Percentiles rank a stretch among this genome's conserved stretches.
Evolutionary conservation across 148 eudicot species (phyloP).

Genomic region (Pouteria glomerata): DNA sequence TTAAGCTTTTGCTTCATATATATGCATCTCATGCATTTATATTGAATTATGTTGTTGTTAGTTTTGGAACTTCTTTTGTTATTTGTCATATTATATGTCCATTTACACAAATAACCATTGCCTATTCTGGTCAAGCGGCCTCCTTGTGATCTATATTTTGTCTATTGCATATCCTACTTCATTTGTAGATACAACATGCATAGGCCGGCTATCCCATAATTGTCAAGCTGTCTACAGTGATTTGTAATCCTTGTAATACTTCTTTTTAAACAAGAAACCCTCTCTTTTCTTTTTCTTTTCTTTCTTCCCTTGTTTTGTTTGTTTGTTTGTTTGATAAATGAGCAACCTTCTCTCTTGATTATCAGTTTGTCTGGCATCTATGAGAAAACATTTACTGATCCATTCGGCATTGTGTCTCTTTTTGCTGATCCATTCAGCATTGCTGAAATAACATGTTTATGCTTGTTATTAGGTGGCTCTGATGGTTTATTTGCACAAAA

Average conservation of each 20-base stretch:
- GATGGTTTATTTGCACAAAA: constrained; percentile 93
- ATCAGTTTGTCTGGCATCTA: too few species aligned
- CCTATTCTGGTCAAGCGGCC: background rate
- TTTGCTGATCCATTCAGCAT: background rate
- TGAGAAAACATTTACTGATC: background rate
- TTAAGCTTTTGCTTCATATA: too few species aligned
- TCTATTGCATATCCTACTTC: constrained; percentile 3
- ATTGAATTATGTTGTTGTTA: too few species aligned
- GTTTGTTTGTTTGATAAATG: too few species aligned
- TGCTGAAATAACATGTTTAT: background rate
- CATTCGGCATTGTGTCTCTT: background rate
- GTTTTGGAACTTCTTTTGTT: too few species aligned
- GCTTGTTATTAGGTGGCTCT: constrained; percentile 70
- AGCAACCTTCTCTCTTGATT: too few species aligned
- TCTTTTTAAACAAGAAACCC: background rate
- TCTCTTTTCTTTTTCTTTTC: too few species aligned
- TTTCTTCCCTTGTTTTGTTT: background rate
- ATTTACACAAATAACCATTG: too few species aligned
- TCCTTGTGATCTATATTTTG: background rate
- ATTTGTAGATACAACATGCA: too few species aligned
- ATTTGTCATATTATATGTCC: too few species aligned
- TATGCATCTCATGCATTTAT: too few species aligned
- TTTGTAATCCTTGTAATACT: background rate
- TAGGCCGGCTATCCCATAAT: background rate
- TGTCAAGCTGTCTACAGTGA: background rate